Percentiles rank a stretch among this genome's conserved stretches.
phyloP scores from a whole-genome alignment of 345 rosid genomes.

The Sonneratia caseolaris region DNA sequence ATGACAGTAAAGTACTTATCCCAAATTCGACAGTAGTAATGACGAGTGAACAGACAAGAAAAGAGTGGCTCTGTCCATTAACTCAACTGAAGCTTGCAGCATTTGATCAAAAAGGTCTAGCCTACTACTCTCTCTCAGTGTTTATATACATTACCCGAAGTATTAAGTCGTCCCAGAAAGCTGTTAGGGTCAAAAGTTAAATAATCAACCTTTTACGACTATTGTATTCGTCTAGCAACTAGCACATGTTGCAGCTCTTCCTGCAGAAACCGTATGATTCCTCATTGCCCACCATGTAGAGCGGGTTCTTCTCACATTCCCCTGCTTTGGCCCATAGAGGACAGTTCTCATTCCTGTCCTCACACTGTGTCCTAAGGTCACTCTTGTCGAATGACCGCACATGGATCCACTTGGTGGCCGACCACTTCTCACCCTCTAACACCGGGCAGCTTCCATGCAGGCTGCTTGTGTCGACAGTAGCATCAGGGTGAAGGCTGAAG shows the following conservation, averaged over 20 bases:
- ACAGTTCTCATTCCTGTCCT: constrained; percentile 43
- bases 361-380: constrained; percentile 23
- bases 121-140: background rate
- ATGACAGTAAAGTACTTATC: too few relatives aligned
- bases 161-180: background rate
- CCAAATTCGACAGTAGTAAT: too few relatives aligned
- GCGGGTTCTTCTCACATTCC: constrained; percentile 67
- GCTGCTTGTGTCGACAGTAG: constrained; percentile 50
- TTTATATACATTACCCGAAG: background rate
- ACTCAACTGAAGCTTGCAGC: background rate
- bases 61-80: background rate
- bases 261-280: constrained; percentile 46
- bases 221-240: constrained; percentile 6
- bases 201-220: background rate
- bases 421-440: constrained; percentile 93
- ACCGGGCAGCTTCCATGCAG: constrained; percentile 95
- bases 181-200: background rate
- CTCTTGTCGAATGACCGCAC: constrained; percentile 44
- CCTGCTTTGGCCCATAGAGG: constrained; percentile 54
- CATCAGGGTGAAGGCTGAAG: constrained; percentile 83
- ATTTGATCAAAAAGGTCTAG: background rate
- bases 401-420: constrained; percentile 97
- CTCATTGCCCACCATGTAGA: constrained; percentile 57
- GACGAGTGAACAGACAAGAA: background rate
- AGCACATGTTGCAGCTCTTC: constrained; percentile 76